Conservation (phyloP, 78 protist species). For the Dictyostelium brefeldianum region DNA sequence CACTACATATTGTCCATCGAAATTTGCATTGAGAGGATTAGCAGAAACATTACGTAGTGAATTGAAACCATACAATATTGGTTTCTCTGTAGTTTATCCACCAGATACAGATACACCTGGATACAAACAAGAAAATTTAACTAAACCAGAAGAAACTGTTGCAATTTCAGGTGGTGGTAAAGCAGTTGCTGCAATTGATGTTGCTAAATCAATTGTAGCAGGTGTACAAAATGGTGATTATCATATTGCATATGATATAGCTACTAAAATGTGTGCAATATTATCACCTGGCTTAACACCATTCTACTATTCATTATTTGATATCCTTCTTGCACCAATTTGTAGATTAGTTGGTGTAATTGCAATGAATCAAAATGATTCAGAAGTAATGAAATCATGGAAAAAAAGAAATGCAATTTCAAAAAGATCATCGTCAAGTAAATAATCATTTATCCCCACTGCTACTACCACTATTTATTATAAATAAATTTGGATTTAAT, state of each 20-base stretch:
- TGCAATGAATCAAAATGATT: slow-evolving; percentile 68
- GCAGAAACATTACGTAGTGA: slow-evolving; percentile 31
- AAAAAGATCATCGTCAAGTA: background rate
- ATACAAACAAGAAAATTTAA: slow-evolving; percentile 53
- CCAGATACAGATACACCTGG: slow-evolving; percentile 80
- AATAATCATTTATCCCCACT: too few relatives aligned
- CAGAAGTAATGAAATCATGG: slow-evolving; percentile 41
- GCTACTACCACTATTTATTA: too few relatives aligned
- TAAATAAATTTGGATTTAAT: background rate
- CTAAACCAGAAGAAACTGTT: slow-evolving; percentile 69
- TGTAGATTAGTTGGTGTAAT: slow-evolving; percentile 41
- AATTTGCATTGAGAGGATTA: slow-evolving; percentile 44
- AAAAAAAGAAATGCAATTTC: slow-evolving; percentile 27
- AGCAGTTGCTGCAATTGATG: slow-evolving; percentile 43
- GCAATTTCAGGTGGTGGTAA: slow-evolving; percentile 56
- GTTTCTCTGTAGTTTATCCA: slow-evolving; percentile 59
- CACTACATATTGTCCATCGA: slow-evolving; percentile 54
- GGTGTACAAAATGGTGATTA: slow-evolving; percentile 61
- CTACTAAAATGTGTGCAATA: slow-evolving; percentile 44
- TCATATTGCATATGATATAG: slow-evolving; percentile 59
- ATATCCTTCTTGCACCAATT: slow-evolving; percentile 43
- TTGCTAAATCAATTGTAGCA: slow-evolving; percentile 15
- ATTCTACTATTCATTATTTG: slow-evolving; percentile 64
- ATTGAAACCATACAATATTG: slow-evolving; percentile 39
- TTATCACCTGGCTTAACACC: slow-evolving; percentile 65